Percentiles rank a stretch among this genome's conserved stretches.
phyloP scores from a whole-genome alignment of 1,284 basidiomycete species.

The Anthracocystis setariae region DNA sequence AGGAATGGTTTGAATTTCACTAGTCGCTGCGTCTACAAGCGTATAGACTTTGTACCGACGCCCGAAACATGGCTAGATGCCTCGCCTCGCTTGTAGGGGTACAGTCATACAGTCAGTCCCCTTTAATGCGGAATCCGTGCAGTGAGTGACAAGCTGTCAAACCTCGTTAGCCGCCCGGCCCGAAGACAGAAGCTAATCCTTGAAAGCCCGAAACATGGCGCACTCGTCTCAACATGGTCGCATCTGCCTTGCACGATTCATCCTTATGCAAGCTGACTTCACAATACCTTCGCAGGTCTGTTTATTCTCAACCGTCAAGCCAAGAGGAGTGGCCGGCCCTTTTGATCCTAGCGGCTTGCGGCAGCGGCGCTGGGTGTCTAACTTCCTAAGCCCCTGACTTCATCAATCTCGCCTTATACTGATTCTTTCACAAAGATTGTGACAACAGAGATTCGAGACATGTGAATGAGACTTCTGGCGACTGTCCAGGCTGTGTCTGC shows the following conservation, averaged over 20 bases:
- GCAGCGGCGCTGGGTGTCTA: background rate
- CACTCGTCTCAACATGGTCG: constrained; percentile 1
- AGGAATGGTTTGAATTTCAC: background rate
- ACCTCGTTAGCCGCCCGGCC: constrained; percentile 22
- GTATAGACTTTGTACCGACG: constrained; percentile 4
- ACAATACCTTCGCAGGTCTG: too few species aligned
- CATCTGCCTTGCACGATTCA: background rate
- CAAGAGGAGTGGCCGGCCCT: too few species aligned
- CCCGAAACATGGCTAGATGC: background rate
- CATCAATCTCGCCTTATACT: background rate
- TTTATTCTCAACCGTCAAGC: too few species aligned
- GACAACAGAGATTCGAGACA: too few species aligned
- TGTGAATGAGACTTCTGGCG: too few species aligned
- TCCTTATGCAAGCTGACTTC: background rate
- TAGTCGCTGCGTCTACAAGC: background rate
- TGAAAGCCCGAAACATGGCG: constrained; percentile 25
- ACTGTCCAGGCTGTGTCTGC: too few species aligned
- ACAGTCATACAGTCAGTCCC: too few species aligned
- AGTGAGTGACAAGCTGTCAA: constrained; percentile 10
- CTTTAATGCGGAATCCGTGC: constrained; percentile 1
- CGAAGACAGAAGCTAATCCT: background rate
- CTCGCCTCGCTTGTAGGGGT: background rate
- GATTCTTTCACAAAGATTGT: too few species aligned
- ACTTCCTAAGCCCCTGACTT: background rate
- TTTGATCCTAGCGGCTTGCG: too few species aligned